phyloP scores from a whole-genome alignment of 2,329 filamentous ascomycete genomes.

The Trichocomaceae sp. region DNA sequence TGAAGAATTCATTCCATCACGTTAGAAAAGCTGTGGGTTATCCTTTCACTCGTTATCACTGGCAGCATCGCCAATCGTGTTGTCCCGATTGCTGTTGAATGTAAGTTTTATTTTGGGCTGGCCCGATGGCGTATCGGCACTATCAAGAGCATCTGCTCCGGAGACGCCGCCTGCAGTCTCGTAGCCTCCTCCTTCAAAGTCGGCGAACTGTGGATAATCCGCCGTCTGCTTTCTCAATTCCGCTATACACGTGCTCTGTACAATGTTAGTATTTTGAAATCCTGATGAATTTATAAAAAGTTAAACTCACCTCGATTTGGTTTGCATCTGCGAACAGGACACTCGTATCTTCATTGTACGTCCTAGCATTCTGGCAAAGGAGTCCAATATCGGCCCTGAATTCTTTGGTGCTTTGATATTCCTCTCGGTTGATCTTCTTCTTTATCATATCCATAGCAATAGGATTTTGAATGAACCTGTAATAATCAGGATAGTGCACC shows the following conservation, averaged over 20 bases:
- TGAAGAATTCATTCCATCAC: not conserved
- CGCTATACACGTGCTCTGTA: constrained; percentile 44
- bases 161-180: constrained; percentile 44
- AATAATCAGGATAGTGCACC: constrained; percentile 89
- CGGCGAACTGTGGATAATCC: constrained; percentile 50
- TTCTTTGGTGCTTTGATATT: constrained; percentile 75
- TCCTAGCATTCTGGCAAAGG: constrained; percentile 84
- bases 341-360: constrained; percentile 94
- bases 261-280: constrained; percentile 9
- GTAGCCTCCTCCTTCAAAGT: constrained; percentile 45
- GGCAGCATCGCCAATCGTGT: constrained; percentile 26
- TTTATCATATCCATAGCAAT: constrained; percentile 96
- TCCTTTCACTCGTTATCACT: constrained; percentile 28
- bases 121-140: constrained; percentile 43
- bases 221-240: constrained; percentile 51
- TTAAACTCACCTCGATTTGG: constrained; percentile 70
- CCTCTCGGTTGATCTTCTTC: constrained; percentile 91
- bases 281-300: constrained; percentile 1
- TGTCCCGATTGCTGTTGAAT: constrained; percentile 37
- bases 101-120: constrained; percentile 64
- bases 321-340: constrained; percentile 88
- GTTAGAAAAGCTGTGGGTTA: not conserved
- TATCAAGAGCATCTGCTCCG: constrained; percentile 47
- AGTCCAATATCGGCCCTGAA: constrained; percentile 76
- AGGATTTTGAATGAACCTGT: constrained; percentile 81